Evolutionary conservation across 2,329 filamentous ascomycete genomes (phyloP).

Genomic region (Westerdykella sp.): DNA sequence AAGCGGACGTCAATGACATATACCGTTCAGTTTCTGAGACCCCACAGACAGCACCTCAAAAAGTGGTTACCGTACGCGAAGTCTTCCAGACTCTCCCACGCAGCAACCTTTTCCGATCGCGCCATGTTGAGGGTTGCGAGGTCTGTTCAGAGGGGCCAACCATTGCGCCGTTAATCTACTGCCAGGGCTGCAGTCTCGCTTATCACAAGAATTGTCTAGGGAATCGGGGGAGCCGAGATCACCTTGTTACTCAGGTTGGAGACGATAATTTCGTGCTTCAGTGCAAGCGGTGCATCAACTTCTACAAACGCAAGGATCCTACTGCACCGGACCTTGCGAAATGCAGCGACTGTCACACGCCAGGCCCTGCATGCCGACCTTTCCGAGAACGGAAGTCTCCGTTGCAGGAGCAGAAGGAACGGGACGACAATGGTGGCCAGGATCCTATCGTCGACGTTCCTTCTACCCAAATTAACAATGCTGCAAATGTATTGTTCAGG

Average conservation of each 20-base stretch:
- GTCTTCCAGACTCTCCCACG: slow-evolving; percentile 58
- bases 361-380: slow-evolving; percentile 64
- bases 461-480: slow-evolving; percentile 63
- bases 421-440: slow-evolving; percentile 68
- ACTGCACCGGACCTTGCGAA: slow-evolving; percentile 62
- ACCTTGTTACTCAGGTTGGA: slow-evolving; percentile 79
- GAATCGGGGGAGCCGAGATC: slow-evolving; percentile 65
- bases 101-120: slow-evolving; percentile 60
- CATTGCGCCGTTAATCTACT: slow-evolving; percentile 71
- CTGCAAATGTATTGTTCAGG: slow-evolving; percentile 72
- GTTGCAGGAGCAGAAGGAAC: slow-evolving; percentile 75
- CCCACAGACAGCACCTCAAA: slow-evolving; percentile 40
- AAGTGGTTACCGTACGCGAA: slow-evolving; percentile 61
- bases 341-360: slow-evolving; percentile 63
- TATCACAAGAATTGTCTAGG: slow-evolving; percentile 85
- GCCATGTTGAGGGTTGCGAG: slow-evolving; percentile 67
- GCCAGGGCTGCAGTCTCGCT: slow-evolving; percentile 80
- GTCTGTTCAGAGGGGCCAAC: slow-evolving; percentile 57
- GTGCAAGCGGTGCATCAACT: slow-evolving; percentile 75
- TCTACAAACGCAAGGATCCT: slow-evolving; percentile 60
- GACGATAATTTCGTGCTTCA: slow-evolving; percentile 77
- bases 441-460: slow-evolving; percentile 68
- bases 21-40: slow-evolving; percentile 42
- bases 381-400: slow-evolving; percentile 69
- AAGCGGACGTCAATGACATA: slow-evolving; percentile 55